Conservation (phyloP, 805 yeast genomes). For the Teunomyces stri region DNA sequence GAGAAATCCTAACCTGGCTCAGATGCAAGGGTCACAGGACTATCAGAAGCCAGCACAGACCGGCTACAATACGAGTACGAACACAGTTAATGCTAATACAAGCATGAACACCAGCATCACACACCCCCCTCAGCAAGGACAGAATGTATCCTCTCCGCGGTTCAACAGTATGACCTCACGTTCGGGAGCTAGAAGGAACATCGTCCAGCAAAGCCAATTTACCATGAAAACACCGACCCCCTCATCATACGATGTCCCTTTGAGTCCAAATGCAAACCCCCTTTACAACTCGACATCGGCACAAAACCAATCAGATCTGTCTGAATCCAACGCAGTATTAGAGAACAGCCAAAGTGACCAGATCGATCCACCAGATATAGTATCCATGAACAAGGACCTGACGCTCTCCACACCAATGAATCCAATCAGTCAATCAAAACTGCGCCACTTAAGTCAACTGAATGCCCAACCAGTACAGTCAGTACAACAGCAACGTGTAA, state of each 20-base stretch:
- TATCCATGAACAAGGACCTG: constrained; percentile 7
- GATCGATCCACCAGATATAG: neutral
- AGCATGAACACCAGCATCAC: constrained; percentile 16
- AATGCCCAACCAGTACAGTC: constrained; percentile 9
- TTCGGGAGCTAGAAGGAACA: constrained; percentile 13
- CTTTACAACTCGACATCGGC: constrained; percentile 22
- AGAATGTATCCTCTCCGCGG: constrained; percentile 8
- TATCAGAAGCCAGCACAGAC: constrained; percentile 1
- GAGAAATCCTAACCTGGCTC: constrained; percentile 28
- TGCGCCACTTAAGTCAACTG: constrained; percentile 1
- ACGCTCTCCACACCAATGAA: constrained; percentile 7
- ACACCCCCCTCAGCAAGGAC: constrained; percentile 7
- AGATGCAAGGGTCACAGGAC: constrained; percentile 8
- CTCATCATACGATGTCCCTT: constrained; percentile 40
- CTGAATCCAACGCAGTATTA: constrained; percentile 33
- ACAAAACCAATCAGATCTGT: constrained; percentile 39
- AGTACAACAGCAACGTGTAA: constrained; percentile 21
- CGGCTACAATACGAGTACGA: constrained; percentile 3
- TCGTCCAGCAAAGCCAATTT: constrained; percentile 14
- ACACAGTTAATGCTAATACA: constrained; percentile 8
- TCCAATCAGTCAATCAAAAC: constrained; percentile 8
- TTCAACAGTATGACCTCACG: constrained; percentile 6
- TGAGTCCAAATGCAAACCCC: constrained; percentile 34
- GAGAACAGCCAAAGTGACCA: constrained; percentile 12
- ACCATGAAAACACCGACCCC: constrained; percentile 39